Base-by-base conservation (phyloP, 1,284 basidiomycete species). In the Ceratobasidium sp. region DNA sequence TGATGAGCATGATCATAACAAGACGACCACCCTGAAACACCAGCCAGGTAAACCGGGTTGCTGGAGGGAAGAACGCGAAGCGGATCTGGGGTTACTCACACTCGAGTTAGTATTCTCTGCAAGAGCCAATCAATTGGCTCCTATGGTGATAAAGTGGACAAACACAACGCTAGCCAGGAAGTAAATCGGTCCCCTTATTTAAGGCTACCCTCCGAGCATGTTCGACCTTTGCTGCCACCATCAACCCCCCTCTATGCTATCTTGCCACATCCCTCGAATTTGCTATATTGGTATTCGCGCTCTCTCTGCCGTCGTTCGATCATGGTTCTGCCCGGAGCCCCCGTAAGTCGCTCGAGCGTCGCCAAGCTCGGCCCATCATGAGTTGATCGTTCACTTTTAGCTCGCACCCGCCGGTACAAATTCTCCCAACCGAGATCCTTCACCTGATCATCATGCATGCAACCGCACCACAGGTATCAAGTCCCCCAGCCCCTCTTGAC, bases 371-470 rank as follows among this genome's bases (percentile, higher is more conserved):
- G 27, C 14, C 12, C 30, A 8, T 57, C 12, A n/a, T n/a, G n/a
- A n/a, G 23, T 23, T 57, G 10, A 57, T 27, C 14, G 30, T 57
- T 33, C 16, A 14, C 38, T 23, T 23, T 46, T 44, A 57, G 52
- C 20, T 20, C 35, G 2, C 68, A 16, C 6, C 20, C 30, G 8
- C 7, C 50, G 4, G 38, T 8, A 7, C 68, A 14, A 54, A n/a
- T 33, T 20, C 41, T 73, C 35, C 69, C 69, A 12, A 18, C 30
- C 6, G 69, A 73, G 46, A 73, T 73, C 18, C 20, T 73, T 16
- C 52, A 41, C 16, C 57, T 46, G 8, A 48, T 73, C 23, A 64
- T 64, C 30, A 57, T 50, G 20, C 20, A 50, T n/a, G 46, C 71
- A 8, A 30, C 46, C 20, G 20, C 33, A 41, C 18, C 46, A 14